phyloP scores from a whole-genome alignment of 2,329 filamentous ascomycete species.

The Metarhizium anisopliae region DNA sequence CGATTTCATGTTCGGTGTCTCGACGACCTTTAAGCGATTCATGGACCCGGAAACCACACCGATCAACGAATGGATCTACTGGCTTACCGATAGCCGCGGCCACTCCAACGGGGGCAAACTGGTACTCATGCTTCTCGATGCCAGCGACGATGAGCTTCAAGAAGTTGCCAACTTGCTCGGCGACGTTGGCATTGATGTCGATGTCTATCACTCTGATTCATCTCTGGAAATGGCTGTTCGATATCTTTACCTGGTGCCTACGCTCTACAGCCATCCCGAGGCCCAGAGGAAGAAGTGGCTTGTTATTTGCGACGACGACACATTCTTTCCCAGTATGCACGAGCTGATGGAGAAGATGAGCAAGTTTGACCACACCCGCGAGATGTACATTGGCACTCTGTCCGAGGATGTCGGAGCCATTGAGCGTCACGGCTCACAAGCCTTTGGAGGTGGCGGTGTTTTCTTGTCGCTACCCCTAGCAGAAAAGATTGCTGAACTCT shows the following conservation, averaged over 20 bases:
- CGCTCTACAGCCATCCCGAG: conserved; percentile 42
- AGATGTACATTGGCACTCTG: conserved; percentile 52
- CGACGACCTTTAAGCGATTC: conserved; percentile 47
- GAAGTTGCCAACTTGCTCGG: conserved; percentile 38
- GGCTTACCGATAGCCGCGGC: conserved; percentile 48
- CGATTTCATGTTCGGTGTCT: conserved; percentile 51
- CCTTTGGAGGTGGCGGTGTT: conserved; percentile 54
- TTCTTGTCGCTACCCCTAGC: conserved; percentile 48
- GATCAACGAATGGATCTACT: conserved; percentile 50
- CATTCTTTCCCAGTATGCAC: conserved; percentile 53
- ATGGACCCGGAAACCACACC: conserved; percentile 41
- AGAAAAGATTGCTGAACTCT: conserved; percentile 34
- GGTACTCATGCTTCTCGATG: conserved; percentile 44
- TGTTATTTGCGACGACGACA: conserved; percentile 56
- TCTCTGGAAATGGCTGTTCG: conserved; percentile 48
- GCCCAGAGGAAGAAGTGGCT: conserved; percentile 46
- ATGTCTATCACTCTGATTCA: conserved; percentile 46
- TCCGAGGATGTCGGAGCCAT: conserved; percentile 54
- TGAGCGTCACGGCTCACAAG: conserved; percentile 52
- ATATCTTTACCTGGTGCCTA: conserved; percentile 46
- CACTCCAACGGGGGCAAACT: conserved; percentile 49
- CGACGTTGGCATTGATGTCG: conserved; percentile 44
- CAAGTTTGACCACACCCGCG: conserved; percentile 40
- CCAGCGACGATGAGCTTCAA: conserved; percentile 39
- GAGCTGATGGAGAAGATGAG: conserved; percentile 40